Evolutionary conservation across 805 yeast species (phyloP), one percentile per base, ranked within the genome.

Genomic region (Metschnikowia noctiluminum): DNA sequence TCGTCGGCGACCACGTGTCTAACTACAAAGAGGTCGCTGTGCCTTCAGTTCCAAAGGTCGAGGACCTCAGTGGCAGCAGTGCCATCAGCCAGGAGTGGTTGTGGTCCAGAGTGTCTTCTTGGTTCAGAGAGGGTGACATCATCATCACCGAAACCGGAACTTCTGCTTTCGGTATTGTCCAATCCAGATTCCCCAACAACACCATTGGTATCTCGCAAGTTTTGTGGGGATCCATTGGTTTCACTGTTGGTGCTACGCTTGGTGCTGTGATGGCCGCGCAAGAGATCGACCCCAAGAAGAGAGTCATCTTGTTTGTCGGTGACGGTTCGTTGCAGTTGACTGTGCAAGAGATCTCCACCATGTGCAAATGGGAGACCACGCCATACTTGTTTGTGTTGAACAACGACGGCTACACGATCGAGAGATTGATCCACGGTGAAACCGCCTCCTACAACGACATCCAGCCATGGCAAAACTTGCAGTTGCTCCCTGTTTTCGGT

Each of bases 21-120:
- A 60, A 66, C 54, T 80, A 80, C 73, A 55, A 58, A 38, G 82
- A 84, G 52, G 76, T 68, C 31, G 73, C 83, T 40, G 81, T 83
- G 46, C 89, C 89, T 59, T 56, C 72, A 41, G 67, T 71, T 56
- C 76, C 78, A 62, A 56, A 73, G 44, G 71, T 69, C 39, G 74
- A 75, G 64, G 64, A 75, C 30, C 78, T 80, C 51, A 67, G 72
- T 34, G 62, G 73, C 14, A 16, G 38, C 48, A 43, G 50, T 16
- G 50, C 55, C 42, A 55, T 62, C 38, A 46, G 63, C 16, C 66
- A 62, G 43, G 60, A 62, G 42, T 61, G 61, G 58, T 51, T 62
- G 48, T 62, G 66, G 66, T 43, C 51, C 35, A 54, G 57, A 44
- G 53, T 62, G 14, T 55, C 62, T 21, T 51, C 57, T 26, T 62